Percentiles rank a stretch among this genome's conserved stretches.
Evolutionary conservation across 371 early-diverging fungal species (phyloP).

Genomic region (Mucor velutinosus): DNA sequence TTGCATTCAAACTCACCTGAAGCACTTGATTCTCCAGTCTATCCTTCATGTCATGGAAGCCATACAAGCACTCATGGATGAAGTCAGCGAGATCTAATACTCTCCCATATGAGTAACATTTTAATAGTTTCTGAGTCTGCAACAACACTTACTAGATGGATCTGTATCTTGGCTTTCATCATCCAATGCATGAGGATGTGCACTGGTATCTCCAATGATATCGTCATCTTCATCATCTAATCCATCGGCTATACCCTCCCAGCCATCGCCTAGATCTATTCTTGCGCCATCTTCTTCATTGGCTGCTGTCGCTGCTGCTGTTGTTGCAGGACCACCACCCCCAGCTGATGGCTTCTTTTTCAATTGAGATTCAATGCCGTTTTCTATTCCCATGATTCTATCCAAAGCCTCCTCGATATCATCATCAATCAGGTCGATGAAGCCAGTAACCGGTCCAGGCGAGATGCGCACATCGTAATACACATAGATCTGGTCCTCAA

Average conservation of each 20-base stretch:
- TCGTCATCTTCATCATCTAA: constrained; percentile 18
- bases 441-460: constrained; percentile 48
- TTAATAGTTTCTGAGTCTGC: neutral
- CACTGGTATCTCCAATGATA: neutral
- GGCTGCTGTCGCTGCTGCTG: neutral
- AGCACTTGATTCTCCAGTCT: constrained; percentile 34
- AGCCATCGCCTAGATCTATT: constrained; percentile 53
- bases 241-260: constrained; percentile 40
- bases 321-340: neutral
- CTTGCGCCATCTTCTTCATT: constrained; percentile 16
- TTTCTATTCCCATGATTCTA: constrained; percentile 40
- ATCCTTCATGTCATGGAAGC: constrained; percentile 45
- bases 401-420: constrained; percentile 51
- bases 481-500: constrained; percentile 81
- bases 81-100: constrained; percentile 28
- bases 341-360: neutral
- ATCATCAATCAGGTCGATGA: constrained; percentile 50
- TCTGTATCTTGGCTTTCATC: constrained; percentile 6
- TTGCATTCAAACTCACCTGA: constrained; percentile 1
- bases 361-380: constrained; percentile 28
- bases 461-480: constrained; percentile 71
- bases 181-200: neutral
- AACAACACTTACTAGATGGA: constrained; percentile 12
- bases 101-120: neutral
- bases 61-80: constrained; percentile 35